Conservation (phyloP, 2,329 filamentous ascomycete species). For the Pseudocercospora cruenta region DNA sequence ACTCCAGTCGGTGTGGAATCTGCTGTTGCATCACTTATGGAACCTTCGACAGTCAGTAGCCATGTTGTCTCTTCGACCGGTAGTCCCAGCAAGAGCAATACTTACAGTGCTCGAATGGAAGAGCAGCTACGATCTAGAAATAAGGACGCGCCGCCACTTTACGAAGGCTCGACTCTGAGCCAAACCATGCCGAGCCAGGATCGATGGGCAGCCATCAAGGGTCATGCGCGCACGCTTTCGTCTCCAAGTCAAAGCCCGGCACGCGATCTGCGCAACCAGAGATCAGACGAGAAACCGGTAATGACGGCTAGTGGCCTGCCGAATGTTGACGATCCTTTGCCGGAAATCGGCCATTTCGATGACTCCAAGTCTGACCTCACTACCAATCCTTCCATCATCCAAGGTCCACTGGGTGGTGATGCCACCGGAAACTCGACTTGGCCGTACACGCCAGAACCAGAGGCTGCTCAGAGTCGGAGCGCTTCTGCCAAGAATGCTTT, state of each 20-base stretch:
- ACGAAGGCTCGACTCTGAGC: constrained; percentile 38
- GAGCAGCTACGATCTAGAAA: constrained; percentile 32
- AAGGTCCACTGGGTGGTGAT: constrained; percentile 69
- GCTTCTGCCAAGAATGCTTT: constrained; percentile 22
- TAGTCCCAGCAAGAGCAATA: constrained; percentile 30
- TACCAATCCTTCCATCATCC: constrained; percentile 83
- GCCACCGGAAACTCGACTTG: constrained; percentile 54
- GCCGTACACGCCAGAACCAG: constrained; percentile 40
- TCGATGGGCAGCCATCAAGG: constrained; percentile 45
- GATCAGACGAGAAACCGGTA: constrained; percentile 48
- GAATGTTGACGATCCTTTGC: constrained; percentile 70
- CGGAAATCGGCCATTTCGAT: constrained; percentile 71
- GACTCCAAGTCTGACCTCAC: constrained; percentile 67
- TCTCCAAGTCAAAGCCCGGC: constrained; percentile 58
- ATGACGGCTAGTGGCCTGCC: constrained; percentile 73
- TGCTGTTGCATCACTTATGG: constrained; percentile 85
- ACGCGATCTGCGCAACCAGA: constrained; percentile 26
- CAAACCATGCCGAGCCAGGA: constrained; percentile 37
- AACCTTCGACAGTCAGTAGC: constrained; percentile 73
- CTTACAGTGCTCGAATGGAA: constrained; percentile 35
- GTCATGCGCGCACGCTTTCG: constrained; percentile 45
- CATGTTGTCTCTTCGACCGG: constrained; percentile 31
- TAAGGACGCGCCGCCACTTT: constrained; percentile 31
- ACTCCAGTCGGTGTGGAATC: constrained; percentile 78
- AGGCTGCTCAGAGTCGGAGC: constrained; percentile 22